Conservation (phyloP, 495 filamentous ascomycete genomes). For the Cenococcum geophilum region DNA sequence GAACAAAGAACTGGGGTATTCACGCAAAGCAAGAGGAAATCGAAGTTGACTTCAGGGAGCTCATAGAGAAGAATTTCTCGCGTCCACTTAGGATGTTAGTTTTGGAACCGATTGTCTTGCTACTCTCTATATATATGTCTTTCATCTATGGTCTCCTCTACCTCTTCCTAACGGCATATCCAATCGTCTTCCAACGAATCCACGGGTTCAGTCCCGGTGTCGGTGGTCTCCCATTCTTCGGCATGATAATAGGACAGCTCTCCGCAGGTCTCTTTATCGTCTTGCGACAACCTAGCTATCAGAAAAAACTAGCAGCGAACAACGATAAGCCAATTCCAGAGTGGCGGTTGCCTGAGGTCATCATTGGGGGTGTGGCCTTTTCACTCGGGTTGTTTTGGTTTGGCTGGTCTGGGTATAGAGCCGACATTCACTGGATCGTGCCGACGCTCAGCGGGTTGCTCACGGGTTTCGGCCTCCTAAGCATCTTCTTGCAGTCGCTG, state of each 20-base stretch:
- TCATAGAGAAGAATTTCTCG: slow-evolving; percentile 76
- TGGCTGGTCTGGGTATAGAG: slow-evolving; percentile 66
- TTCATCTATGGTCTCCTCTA: slow-evolving; percentile 60
- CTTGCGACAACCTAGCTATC: slow-evolving; percentile 60
- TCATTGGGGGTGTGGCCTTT: slow-evolving; percentile 69
- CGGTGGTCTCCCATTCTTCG: slow-evolving; percentile 70
- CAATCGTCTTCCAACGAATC: slow-evolving; percentile 68
- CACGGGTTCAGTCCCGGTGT: slow-evolving; percentile 62
- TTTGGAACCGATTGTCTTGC: slow-evolving; percentile 70
- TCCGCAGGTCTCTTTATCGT: slow-evolving; percentile 61
- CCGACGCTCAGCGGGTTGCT: slow-evolving; percentile 65
- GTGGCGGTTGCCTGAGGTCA: slow-evolving; percentile 77
- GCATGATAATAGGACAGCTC: slow-evolving; percentile 70
- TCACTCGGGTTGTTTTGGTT: slow-evolving; percentile 80
- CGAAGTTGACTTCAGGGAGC: slow-evolving; percentile 72
- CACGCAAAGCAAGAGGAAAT: slow-evolving; percentile 93
- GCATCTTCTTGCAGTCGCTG: slow-evolving; percentile 77
- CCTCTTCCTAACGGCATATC: slow-evolving; percentile 74
- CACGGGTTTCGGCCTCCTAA: slow-evolving; percentile 59
- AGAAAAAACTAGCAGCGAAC: slow-evolving; percentile 52
- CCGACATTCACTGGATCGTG: slow-evolving; percentile 71
- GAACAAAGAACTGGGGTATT: slow-evolving; percentile 88
- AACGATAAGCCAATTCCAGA: slow-evolving; percentile 70
- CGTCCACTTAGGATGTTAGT: slow-evolving; percentile 74
- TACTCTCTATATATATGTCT: slow-evolving; percentile 72